phyloP scores from a whole-genome alignment of 106 monocot species.

The Vanilla planifolia region DNA sequence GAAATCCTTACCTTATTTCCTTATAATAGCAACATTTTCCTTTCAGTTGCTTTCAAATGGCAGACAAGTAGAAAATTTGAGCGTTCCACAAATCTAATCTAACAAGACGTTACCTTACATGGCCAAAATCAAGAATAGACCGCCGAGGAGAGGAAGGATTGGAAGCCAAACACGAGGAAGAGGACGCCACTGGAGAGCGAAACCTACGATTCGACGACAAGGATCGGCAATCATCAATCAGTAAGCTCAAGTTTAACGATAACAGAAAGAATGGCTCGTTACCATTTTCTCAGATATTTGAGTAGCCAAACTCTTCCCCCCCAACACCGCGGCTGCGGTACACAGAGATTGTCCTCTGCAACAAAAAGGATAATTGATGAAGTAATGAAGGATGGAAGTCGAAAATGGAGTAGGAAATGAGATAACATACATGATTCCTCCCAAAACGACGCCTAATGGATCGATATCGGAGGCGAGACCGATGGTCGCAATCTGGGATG shows the following conservation, averaged over 20 bases:
- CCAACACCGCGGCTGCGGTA: constrained; percentile 88
- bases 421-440: constrained; percentile 70
- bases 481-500: constrained; percentile 84
- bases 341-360: constrained; percentile 82
- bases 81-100: too few relatives aligned
- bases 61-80: too few relatives aligned
- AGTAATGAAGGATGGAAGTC: not conserved
- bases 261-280: not conserved
- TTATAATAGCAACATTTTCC: too few relatives aligned
- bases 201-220: constrained; percentile 32
- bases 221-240: not conserved
- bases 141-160: constrained; percentile 45
- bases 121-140: too few relatives aligned
- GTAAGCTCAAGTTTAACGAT: not conserved
- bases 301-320: constrained; percentile 94
- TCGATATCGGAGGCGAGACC: constrained; percentile 79
- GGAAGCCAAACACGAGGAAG: constrained; percentile 81
- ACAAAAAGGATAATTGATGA: constrained; percentile 1
- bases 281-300: constrained; percentile 99
- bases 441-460: constrained; percentile 92
- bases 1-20: too few relatives aligned
- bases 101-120: too few relatives aligned
- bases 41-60: too few relatives aligned
- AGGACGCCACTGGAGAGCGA: constrained; percentile 80
- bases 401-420: not conserved